A percentile compares a stretch with the other conserved stretches of the same genome.
Evolutionary conservation across 2,329 filamentous ascomycete genomes (phyloP).

Genomic region (Rhynchosporium graminicola): DNA sequence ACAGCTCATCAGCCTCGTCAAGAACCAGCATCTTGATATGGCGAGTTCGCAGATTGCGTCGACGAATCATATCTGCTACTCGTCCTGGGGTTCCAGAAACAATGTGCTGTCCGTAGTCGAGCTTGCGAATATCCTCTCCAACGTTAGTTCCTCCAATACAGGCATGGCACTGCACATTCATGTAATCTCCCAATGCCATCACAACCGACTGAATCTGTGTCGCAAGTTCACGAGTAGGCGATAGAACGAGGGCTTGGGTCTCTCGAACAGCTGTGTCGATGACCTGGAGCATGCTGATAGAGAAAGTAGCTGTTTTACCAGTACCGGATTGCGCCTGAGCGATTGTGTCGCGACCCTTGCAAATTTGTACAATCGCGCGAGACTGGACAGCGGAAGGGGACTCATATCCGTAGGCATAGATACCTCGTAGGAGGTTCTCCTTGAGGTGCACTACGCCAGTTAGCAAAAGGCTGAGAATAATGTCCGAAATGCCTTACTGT

Average conservation of each 20-base stretch:
- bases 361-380: slow-evolving; percentile 96
- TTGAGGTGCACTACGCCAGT: slow-evolving; percentile 73
- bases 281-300: slow-evolving; percentile 93
- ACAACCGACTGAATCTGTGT: slow-evolving; percentile 98
- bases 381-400: slow-evolving; percentile 97
- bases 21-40: slow-evolving; percentile 80
- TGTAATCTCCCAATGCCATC: slow-evolving; percentile 99
- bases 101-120: slow-evolving; percentile 96
- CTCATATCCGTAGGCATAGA: slow-evolving; percentile 98
- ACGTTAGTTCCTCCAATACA: slow-evolving; percentile 99
- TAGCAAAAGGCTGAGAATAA: slow-evolving; percentile 6
- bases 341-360: slow-evolving; percentile 98
- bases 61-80: slow-evolving; percentile 82
- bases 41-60: slow-evolving; percentile 70
- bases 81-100: slow-evolving; percentile 97
- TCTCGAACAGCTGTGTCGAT: slow-evolving; percentile 92
- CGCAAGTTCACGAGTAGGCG: slow-evolving; percentile 92
- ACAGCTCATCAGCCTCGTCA: slow-evolving; percentile 74
- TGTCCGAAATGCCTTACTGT: slow-evolving; percentile 47
- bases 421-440: slow-evolving; percentile 77
- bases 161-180: slow-evolving; percentile 99
- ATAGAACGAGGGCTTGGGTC: slow-evolving; percentile 92
- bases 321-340: slow-evolving; percentile 97
- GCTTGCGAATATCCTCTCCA: slow-evolving; percentile 94
- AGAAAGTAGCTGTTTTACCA: slow-evolving; percentile 95